Conservation (phyloP, 1,284 basidiomycete genomes). For the Anthracocystis walkeri region DNA sequence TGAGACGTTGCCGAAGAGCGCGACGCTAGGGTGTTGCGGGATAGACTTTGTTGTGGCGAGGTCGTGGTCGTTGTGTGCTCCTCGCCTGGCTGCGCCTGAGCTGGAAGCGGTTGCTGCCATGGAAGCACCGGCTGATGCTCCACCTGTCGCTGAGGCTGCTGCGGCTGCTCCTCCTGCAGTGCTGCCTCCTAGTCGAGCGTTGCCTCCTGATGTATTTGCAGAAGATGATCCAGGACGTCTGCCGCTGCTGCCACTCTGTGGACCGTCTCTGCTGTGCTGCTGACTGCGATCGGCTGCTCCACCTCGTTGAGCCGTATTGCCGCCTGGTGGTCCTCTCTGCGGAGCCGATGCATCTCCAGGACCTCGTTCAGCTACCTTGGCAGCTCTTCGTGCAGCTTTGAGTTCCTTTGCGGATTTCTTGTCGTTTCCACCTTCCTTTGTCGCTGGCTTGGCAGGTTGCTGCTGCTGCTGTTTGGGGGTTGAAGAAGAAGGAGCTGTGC, state of each 20-base stretch:
- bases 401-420: constrained; percentile 63
- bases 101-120: constrained; percentile 28
- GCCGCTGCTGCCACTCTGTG: constrained; percentile 12
- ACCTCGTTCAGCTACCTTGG: constrained; percentile 46
- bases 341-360: constrained; percentile 11
- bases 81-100: constrained; percentile 23
- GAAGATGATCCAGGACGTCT: constrained; percentile 38
- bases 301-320: constrained; percentile 15
- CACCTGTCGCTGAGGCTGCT: constrained; percentile 6
- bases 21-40: constrained; percentile 47
- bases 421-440: constrained; percentile 28
- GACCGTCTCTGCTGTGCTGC: constrained; percentile 19
- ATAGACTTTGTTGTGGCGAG: constrained; percentile 16
- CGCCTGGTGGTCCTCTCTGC: not conserved
- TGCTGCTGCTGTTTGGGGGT: constrained; percentile 5
- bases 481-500: constrained; percentile 5
- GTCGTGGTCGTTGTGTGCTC: constrained; percentile 17
- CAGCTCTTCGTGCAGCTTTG: constrained; percentile 60
- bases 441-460: constrained; percentile 15
- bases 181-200: constrained; percentile 20
- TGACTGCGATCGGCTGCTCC: constrained; percentile 23
- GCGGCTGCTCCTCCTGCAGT: not conserved
- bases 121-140: constrained; percentile 10
- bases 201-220: constrained; percentile 9
- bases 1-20: constrained; percentile 65